These are phyloP conservation scores for Talaromyces borbonicus DNA, from an alignment of 495 filamentous ascomycete genomes.

Conservation along the genomic window DNA sequence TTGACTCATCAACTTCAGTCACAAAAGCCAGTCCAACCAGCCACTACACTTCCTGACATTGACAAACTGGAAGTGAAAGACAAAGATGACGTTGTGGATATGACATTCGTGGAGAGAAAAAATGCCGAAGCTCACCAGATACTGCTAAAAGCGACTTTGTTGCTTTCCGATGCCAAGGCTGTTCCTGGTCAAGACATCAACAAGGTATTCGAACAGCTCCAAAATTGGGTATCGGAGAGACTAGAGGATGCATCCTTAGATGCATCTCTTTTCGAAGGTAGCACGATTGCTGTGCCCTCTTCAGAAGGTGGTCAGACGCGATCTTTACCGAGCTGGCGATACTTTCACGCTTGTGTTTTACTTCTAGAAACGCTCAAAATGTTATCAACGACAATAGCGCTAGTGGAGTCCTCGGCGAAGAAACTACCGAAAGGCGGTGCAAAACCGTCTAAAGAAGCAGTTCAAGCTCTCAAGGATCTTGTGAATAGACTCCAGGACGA, in stretches of 20 bases:
- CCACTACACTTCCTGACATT: slow-evolving; percentile 21
- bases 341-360: slow-evolving; percentile 26
- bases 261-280: slow-evolving; percentile 17
- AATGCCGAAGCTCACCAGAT: slow-evolving; percentile 20
- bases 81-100: slow-evolving; percentile 19
- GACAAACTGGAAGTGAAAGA: slow-evolving; percentile 16
- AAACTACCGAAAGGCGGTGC: slow-evolving; percentile 22
- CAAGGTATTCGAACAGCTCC: slow-evolving; percentile 20
- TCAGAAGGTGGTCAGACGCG: slow-evolving; percentile 9
- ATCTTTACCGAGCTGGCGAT: slow-evolving; percentile 32
- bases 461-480: slow-evolving; percentile 19
- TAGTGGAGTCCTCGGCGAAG: slow-evolving; percentile 15
- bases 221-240: slow-evolving; percentile 24
- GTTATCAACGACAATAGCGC: slow-evolving; percentile 18
- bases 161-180: slow-evolving; percentile 28
- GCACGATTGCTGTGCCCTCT: slow-evolving; percentile 15
- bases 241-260: slow-evolving; percentile 17
- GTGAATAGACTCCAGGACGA: slow-evolving; percentile 24
- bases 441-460: slow-evolving; percentile 26
- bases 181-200: slow-evolving; percentile 23
- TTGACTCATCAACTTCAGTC: slow-evolving; percentile 21
- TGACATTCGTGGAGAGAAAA: slow-evolving; percentile 27
- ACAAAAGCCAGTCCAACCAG: slow-evolving; percentile 24
- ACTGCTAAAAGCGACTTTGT: slow-evolving; percentile 25
- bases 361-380: slow-evolving; percentile 34